Evolutionary conservation across 495 filamentous ascomycete genomes (phyloP), one percentile per base, ranked within the genome.

Genomic region (Xylaria longipes): DNA sequence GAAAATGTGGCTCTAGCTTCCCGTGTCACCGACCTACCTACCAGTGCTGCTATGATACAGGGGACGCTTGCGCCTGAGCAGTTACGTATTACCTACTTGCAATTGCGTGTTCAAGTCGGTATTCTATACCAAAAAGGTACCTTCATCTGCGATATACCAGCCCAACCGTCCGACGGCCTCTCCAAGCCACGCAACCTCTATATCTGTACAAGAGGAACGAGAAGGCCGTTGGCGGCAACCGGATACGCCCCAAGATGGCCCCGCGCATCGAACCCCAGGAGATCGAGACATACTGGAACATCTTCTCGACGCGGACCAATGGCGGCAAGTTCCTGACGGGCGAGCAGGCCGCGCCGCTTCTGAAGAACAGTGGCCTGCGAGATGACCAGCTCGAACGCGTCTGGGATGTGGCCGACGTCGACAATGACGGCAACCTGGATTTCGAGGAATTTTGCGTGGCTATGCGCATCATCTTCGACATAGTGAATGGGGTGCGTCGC

Each of bases 391-490:
- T 99, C 11, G 97, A 97, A 81, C 90, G 91, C 79, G 93, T 99
- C 73, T 99, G 96, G 96, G 96, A 99, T 80, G 88, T 99, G 70
- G 93, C 96, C 64, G 96, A 99, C 80, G 93, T 99, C 64, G 96
- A 99, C 80, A 93, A 92, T 73, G 96, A 99, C 83, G 96, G 96
- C 46, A 97, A 94, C 79, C 83, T 99, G 41, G 96, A 99, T 83
- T 99, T 99, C 84, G 96, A 98, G 82, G 96, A 99, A 84, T 99
- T 99, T 80, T 99, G 96, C 79, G 96, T 99, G 58, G 96, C 96
- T 31, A 98, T 99, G 97, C 87, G 96, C 79, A 82, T 99, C 67
- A 97, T 98, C 65, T 99, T 97, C 78, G 96, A 99, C 81, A 78
- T 98, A 61, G 91, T 98, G 43, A 99, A 99, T 81, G 96, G 96